Evolutionary conservation across 2,329 filamentous ascomycete genomes (phyloP).

Genomic region (Pseudogymnoascus sp.): DNA sequence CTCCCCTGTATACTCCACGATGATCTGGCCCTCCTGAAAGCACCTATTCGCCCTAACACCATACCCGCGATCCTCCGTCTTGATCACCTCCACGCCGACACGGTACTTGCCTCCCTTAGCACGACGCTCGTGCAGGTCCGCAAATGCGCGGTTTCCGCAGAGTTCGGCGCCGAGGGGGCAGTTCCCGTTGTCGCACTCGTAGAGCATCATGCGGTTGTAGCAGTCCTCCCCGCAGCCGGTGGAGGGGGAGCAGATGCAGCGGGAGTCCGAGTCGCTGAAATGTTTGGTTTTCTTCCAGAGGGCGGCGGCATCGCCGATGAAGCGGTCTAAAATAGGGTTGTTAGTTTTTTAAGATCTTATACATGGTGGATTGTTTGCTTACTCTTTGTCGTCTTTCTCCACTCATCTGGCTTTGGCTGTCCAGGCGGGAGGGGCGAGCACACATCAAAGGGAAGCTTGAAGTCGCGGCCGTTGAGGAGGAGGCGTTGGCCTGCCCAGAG

Average conservation of each 20-base stretch:
- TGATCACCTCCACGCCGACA: slow-evolving; percentile 90
- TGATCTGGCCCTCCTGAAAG: slow-evolving; percentile 86
- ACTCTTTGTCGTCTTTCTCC: slow-evolving; percentile 89
- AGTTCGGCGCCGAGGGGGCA: slow-evolving; percentile 68
- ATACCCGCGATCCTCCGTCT: slow-evolving; percentile 81
- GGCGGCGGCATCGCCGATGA: slow-evolving; percentile 74
- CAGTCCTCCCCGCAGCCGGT: slow-evolving; percentile 83
- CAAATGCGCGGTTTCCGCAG: slow-evolving; percentile 86
- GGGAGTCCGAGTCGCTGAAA: slow-evolving; percentile 66
- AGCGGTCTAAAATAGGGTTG: slow-evolving; percentile 60
- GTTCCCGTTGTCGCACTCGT: slow-evolving; percentile 88
- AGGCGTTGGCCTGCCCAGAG: slow-evolving; percentile 63
- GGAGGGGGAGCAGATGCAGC: slow-evolving; percentile 71
- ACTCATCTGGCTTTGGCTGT: slow-evolving; percentile 88
- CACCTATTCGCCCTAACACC: slow-evolving; percentile 86
- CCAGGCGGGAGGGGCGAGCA: slow-evolving; percentile 81
- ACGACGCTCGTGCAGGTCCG: slow-evolving; percentile 66
- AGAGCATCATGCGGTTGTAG: slow-evolving; percentile 93
- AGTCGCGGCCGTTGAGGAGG: slow-evolving; percentile 60
- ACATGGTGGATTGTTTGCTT: slow-evolving; percentile 32
- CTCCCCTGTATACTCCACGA: slow-evolving; percentile 96
- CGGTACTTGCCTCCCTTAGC: slow-evolving; percentile 80
- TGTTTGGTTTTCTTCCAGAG: slow-evolving; percentile 76
- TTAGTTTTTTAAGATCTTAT: slow-evolving; percentile 16
- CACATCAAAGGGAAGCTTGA: slow-evolving; percentile 82